Evolutionary conservation across 257 asterid species (phyloP), one percentile per base, ranked within the genome.

Genomic region (Capsicum chinense): DNA sequence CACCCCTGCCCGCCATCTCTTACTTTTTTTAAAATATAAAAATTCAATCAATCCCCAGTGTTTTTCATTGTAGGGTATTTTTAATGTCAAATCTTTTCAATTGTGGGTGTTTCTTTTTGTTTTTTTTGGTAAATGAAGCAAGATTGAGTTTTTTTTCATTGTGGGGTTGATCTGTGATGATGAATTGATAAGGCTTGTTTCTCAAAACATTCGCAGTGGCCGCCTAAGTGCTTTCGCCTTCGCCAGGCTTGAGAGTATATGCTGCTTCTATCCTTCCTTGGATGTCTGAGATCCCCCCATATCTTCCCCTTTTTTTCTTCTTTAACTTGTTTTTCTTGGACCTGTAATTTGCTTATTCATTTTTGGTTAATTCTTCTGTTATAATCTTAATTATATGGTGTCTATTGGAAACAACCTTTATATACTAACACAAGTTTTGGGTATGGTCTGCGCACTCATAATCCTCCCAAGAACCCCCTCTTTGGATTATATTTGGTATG

Each of bases 141-240:
- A 64, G 17, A 66, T 66, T 33, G 47, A 33, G 19, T 14, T 33
- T 26, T 64, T 64, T 26, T 64, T 26, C 14, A 37, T 70, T 39
- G 21, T 44, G 79, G 79, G 73, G 8, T 60, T 60, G 21, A 86
- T 87, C 90, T 6, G 17, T 87, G 93, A 92, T 86, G 93, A 90
- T 5, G 3, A 80, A 69, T 63, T n/a, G 8, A 2, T 26, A 90
- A 90, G 95, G 94, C 97, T 90, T 91, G 93, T 91, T 93, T 91
- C 93, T 91, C 94, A 81, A 89, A 50, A 79, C 93, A 92, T 92
- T 91, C 91, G 94, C 94, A 90, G 96, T 92, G 93, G 95, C 95
- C 91, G 92, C 83, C 94, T 90, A 66, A 92, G 91, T 70, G 88
- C 93, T 91, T 90, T 91, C 93, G 93, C 94, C 93, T 89, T 88